phyloP scores from a whole-genome alignment of 2,329 filamentous ascomycete genomes.

The Knufia petricola region DNA sequence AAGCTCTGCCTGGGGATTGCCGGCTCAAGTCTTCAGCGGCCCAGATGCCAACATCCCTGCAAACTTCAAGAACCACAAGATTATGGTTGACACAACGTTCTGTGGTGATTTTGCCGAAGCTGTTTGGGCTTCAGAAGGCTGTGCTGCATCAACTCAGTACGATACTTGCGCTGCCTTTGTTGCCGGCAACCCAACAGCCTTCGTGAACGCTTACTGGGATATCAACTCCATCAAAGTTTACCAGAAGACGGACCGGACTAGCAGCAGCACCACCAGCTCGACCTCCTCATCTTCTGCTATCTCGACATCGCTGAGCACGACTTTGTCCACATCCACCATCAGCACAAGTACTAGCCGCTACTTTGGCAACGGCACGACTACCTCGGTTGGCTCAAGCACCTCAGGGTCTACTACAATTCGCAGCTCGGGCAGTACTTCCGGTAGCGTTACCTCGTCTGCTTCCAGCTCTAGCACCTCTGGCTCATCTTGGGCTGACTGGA shows the following conservation, averaged over 20 bases:
- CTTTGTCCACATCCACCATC: neutral
- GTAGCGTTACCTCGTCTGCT: no score
- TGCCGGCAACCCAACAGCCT: slow-evolving; percentile 54
- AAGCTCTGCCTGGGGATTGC: slow-evolving; percentile 38
- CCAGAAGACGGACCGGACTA: slow-evolving; percentile 23
- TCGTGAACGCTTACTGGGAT: slow-evolving; percentile 63
- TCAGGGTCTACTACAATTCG: no score
- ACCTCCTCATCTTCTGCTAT: neutral
- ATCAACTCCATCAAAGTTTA: slow-evolving; percentile 61
- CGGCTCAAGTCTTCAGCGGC: slow-evolving; percentile 34
- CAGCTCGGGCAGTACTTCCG: no score
- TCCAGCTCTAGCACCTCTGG: no score
- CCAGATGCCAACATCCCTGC: slow-evolving; percentile 30
- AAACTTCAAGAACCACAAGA: slow-evolving; percentile 33
- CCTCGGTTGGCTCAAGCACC: no score
- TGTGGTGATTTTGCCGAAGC: slow-evolving; percentile 47
- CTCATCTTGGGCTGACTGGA: no score
- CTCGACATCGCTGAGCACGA: neutral
- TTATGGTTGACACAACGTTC: slow-evolving; percentile 46
- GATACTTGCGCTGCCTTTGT: slow-evolving; percentile 64
- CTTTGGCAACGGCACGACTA: slow-evolving; percentile 3
- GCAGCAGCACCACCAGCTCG: slow-evolving; percentile 4
- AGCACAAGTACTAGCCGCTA: neutral
- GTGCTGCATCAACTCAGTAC: slow-evolving; percentile 43
- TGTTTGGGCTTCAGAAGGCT: slow-evolving; percentile 44